Base-by-base conservation (phyloP, 345 rosid genomes). In the Kernera saxatilis region DNA sequence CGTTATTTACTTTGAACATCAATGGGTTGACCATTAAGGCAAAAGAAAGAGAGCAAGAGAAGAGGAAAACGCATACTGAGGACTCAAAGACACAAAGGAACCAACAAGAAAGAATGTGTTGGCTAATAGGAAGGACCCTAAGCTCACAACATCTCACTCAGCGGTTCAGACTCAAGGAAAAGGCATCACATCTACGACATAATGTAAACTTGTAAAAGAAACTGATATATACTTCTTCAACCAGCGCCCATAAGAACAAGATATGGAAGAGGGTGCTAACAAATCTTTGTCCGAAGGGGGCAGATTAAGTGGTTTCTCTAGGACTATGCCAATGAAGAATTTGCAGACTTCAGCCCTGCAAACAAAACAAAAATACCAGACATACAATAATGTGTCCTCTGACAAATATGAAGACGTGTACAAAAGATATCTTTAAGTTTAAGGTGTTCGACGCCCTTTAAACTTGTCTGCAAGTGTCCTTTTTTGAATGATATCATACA, bases 281-380 rank as follows among this genome's bases (percentile, higher is more conserved):
- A 80, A 79, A 75, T 67, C 60, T 18, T 18, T 68, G 77, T 67
- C 78, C 59, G 79, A 74, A 78, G 48, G 60, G 46, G 22, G 64
- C 6, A 48, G 59, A 64, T 36, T 51, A 49, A 77, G 74, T 8
- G 65, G 62, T 64, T 80, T 77, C 62, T 72, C 84, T 83, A 82
- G 71, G 51, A 82, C 79, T 82, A 81, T 56, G 70, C 54, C 44
- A 70, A 77, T 82, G 82, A 77, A 51, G 73, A 67, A 67, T 71
- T 70, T 54, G 77, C 78, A 86, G 83, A 78, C 77, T 74, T 82
- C 77, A 85, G 73, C 83, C 88, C 95, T 89, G 82, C 60, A 74
- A 33, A 76, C 27, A 5, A 37, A 19, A 21, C 14, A 45, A 60
- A 53, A 25, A 50, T 0, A 17, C 2, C 59, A 46, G 27, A 53